Evolutionary conservation across 2,329 filamentous ascomycete genomes (phyloP).

Genomic region (Colletotrichum graminicola): DNA sequence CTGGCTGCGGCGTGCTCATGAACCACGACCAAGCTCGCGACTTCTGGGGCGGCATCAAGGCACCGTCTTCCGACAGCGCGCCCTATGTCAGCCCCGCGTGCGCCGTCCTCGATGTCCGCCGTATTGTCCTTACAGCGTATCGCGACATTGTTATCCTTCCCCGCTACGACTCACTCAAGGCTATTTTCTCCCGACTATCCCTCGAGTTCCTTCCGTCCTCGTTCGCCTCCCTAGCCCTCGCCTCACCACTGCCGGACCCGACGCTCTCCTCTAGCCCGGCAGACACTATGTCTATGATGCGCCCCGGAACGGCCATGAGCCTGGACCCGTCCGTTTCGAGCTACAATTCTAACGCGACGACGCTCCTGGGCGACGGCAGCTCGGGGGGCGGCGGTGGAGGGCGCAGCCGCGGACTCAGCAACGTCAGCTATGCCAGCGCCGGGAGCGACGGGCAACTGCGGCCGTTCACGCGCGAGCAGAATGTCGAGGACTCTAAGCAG

Average conservation of each 20-base stretch:
- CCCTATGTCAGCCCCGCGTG: slow-evolving; percentile 61
- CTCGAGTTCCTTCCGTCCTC: slow-evolving; percentile 79
- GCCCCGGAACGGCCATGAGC: slow-evolving; percentile 80
- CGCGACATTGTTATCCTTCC: slow-evolving; percentile 90
- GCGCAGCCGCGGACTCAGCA: slow-evolving; percentile 86
- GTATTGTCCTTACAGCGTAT: slow-evolving; percentile 88
- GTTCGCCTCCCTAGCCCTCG: slow-evolving; percentile 63
- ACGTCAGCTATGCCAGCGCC: slow-evolving; percentile 77
- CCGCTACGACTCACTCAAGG: slow-evolving; percentile 88
- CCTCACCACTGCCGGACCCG: slow-evolving; percentile 65
- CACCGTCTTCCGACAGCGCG: slow-evolving; percentile 50
- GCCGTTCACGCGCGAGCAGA: slow-evolving; percentile 70
- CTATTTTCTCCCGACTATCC: slow-evolving; percentile 88
- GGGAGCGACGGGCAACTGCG: slow-evolving; percentile 60
- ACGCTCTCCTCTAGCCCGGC: slow-evolving; percentile 64
- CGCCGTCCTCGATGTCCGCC: slow-evolving; percentile 82
- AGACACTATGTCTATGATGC: slow-evolving; percentile 55
- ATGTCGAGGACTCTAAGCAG: slow-evolving; percentile 77
- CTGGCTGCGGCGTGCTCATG: slow-evolving; percentile 85
- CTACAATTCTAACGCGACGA: slow-evolving; percentile 84
- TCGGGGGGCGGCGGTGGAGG: slow-evolving; percentile 64
- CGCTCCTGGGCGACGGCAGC: slow-evolving; percentile 77
- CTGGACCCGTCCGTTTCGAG: slow-evolving; percentile 81
- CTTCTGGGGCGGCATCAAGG: slow-evolving; percentile 84
- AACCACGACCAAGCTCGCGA: slow-evolving; percentile 83